A percentile compares a stretch with the other conserved stretches of the same genome.
These are phyloP conservation scores for Fusarium pseudoanthophilum DNA, from an alignment of 2,329 filamentous ascomycete species.

Conservation along the genomic window DNA sequence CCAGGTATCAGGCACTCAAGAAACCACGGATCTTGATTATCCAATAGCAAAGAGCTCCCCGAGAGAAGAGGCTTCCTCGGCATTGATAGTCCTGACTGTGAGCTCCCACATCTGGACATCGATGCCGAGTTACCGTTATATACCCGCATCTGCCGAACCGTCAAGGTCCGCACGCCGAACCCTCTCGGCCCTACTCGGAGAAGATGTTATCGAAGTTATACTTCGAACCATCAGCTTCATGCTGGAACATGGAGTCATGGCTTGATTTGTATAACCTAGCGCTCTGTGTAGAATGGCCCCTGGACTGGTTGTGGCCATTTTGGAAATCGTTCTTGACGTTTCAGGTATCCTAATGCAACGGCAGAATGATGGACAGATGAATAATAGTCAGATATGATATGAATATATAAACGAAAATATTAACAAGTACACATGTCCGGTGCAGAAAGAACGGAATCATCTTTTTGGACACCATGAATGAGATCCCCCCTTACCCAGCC, in stretches of 20 bases:
- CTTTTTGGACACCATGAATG: not conserved
- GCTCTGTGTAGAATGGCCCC: not conserved
- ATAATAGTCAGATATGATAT: not conserved
- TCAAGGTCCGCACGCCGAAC: not conserved
- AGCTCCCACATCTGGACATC: not conserved
- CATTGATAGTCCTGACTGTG: too few relatives aligned
- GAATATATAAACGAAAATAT: not conserved
- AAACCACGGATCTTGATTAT: not conserved
- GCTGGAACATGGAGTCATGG: not conserved
- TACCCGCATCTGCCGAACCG: not conserved
- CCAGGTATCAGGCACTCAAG: not conserved
- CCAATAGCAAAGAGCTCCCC: not conserved
- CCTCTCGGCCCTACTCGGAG: not conserved
- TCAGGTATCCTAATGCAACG: not conserved
- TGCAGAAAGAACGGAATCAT: not conserved
- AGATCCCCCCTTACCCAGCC: not conserved
- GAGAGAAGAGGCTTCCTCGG: not conserved
- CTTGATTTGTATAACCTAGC: not conserved
- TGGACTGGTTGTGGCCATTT: too few relatives aligned
- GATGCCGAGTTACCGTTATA: not conserved
- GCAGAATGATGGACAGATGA: not conserved
- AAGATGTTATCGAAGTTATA: too few relatives aligned
- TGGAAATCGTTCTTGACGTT: not conserved
- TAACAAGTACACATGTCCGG: not conserved
- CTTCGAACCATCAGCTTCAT: not conserved